Conservation (phyloP, 805 yeast genomes). For the Ascoidea asiatica region DNA sequence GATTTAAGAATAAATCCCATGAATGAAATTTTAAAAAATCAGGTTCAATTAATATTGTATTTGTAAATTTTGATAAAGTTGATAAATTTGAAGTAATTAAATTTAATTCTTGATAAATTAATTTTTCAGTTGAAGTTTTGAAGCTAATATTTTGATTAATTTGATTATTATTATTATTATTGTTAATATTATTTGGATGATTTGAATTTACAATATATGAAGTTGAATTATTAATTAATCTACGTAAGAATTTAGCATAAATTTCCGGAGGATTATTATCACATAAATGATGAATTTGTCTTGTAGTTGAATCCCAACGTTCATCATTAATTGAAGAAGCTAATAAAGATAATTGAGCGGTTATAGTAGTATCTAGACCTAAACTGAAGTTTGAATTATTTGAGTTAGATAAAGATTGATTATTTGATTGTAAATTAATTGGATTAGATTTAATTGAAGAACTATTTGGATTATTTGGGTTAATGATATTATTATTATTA, state of each 20-base stretch:
- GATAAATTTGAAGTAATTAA: slow-evolving; percentile 11
- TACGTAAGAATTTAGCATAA: background rate
- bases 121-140: slow-evolving; percentile 1
- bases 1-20: slow-evolving; percentile 19
- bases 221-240: background rate
- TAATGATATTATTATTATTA: too few species aligned
- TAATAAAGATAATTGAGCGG: background rate
- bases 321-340: background rate
- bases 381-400: background rate
- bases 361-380: background rate
- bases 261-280: background rate
- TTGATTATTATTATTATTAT: too few species aligned
- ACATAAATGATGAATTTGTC: background rate
- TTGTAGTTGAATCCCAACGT: background rate
- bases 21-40: slow-evolving; percentile 18
- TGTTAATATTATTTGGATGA: background rate
- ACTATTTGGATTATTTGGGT: too few species aligned
- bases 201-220: background rate
- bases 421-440: background rate
- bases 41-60: slow-evolving; percentile 12
- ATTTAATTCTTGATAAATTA: slow-evolving; percentile 15
- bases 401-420: background rate
- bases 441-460: background rate
- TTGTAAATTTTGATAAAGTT: slow-evolving; percentile 5
- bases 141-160: background rate